A percentile compares a stretch with the other conserved stretches of the same genome.
Evolutionary conservation across 169 alveolate species (phyloP).

Genomic region (Toxoplasma gondii): DNA sequence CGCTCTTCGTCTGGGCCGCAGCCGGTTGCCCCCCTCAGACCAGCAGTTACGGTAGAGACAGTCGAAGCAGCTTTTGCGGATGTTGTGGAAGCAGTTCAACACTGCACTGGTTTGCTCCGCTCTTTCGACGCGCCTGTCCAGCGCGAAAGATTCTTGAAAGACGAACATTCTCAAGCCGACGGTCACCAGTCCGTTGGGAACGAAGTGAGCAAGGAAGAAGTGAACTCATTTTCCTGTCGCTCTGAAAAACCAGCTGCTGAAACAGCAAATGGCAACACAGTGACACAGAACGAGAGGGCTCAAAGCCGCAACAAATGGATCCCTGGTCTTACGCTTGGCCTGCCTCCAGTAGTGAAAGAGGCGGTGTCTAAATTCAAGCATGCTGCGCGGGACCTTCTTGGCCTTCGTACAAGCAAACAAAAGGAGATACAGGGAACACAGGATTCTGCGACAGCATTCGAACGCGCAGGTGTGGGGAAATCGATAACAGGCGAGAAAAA

Average conservation of each 20-base stretch:
- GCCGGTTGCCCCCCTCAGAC: not conserved
- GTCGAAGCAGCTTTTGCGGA: not conserved
- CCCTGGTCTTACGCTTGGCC: not conserved
- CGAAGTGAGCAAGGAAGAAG: not conserved
- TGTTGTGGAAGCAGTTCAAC: not conserved
- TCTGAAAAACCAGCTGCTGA: not conserved
- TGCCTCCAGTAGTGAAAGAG: not conserved
- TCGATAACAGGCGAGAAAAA: not conserved
- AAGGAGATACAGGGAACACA: not conserved
- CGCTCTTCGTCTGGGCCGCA: not conserved
- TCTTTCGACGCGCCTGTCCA: not conserved
- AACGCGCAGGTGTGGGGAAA: not conserved
- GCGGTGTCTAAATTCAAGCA: constrained; percentile 5
- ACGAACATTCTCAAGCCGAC: not conserved
- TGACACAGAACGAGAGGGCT: too few relatives aligned
- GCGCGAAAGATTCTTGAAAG: not conserved
- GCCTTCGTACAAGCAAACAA: not conserved
- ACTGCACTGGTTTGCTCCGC: not conserved
- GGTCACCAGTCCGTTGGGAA: not conserved
- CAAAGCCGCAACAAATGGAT: too few relatives aligned
- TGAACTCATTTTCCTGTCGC: not conserved
- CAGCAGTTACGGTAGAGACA: not conserved
- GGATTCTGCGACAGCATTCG: not conserved
- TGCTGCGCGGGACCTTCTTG: constrained; percentile 21
- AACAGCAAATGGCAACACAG: too few relatives aligned